These are phyloP conservation scores for Verticillium albo-atrum DNA, from an alignment of 2,329 filamentous ascomycete genomes.

Conservation along the genomic window DNA sequence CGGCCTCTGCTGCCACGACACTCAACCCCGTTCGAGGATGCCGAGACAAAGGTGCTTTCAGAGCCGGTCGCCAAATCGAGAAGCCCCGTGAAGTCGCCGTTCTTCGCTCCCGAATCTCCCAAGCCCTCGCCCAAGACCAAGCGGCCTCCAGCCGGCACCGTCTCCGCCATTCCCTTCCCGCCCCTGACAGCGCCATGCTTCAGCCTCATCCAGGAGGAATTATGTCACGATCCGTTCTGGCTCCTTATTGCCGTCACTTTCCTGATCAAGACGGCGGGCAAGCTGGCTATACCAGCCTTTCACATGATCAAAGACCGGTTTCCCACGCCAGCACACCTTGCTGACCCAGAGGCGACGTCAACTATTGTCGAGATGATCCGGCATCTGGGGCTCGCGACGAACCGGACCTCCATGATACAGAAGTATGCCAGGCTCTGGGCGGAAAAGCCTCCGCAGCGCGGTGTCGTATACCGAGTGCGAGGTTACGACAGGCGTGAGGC, in stretches of 20 bases:
- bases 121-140: conserved; percentile 15
- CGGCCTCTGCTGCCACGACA: neutral
- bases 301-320: conserved; percentile 63
- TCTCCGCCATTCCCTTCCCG: conserved; percentile 62
- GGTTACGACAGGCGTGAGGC: conserved; percentile 38
- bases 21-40: neutral
- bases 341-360: conserved; percentile 38
- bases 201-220: conserved; percentile 79
- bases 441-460: conserved; percentile 53
- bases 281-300: conserved; percentile 71
- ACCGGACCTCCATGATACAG: conserved; percentile 65
- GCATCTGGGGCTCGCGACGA: conserved; percentile 66
- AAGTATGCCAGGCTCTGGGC: conserved; percentile 68
- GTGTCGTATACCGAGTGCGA: conserved; percentile 48
- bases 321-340: conserved; percentile 61
- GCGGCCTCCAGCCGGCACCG: conserved; percentile 34
- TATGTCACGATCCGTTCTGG: conserved; percentile 71
- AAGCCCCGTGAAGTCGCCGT: conserved; percentile 22
- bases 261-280: conserved; percentile 74
- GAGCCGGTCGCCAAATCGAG: neutral
- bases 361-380: conserved; percentile 60
- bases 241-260: conserved; percentile 81
- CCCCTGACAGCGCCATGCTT: conserved; percentile 59
- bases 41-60: no score
- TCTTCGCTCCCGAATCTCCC: conserved; percentile 19